Conservation (phyloP, 108 stramenopile genomes). For the Phaeodactylum tricornutum region DNA sequence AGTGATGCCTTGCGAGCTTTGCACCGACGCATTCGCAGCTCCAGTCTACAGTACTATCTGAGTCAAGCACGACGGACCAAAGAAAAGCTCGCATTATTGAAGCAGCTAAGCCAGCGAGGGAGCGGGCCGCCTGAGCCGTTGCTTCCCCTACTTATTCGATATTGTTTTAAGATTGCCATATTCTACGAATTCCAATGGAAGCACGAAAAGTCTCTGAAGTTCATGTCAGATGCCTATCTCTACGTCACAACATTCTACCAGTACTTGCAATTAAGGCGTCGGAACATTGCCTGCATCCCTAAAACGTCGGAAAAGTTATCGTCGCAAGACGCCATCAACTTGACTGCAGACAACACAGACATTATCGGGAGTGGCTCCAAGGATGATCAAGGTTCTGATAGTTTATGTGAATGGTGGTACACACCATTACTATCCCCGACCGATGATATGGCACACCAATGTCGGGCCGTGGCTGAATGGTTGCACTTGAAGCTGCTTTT, state of each 20-base stretch:
- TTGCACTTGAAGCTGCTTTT: slow-evolving; percentile 56
- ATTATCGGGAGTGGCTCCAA: neutral
- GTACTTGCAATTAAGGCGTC: slow-evolving; percentile 23
- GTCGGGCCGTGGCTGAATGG: slow-evolving; percentile 57
- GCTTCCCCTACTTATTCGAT: slow-evolving; percentile 43
- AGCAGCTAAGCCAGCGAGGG: neutral
- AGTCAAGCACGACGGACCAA: slow-evolving; percentile 25
- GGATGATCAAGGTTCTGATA: neutral
- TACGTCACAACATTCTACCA: slow-evolving; percentile 28
- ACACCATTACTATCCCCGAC: slow-evolving; percentile 10
- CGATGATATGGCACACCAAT: slow-evolving; percentile 57
- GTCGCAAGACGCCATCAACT: neutral
- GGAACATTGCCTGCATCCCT: neutral
- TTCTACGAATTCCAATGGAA: slow-evolving; percentile 55
- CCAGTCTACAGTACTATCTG: slow-evolving; percentile 33
- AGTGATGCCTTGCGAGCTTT: slow-evolving; percentile 19
- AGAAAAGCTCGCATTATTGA: slow-evolving; percentile 27
- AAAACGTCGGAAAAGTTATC: neutral
- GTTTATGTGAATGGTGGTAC: neutral
- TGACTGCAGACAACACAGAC: neutral
- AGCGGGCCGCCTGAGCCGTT: slow-evolving; percentile 6
- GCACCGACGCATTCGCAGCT: slow-evolving; percentile 21
- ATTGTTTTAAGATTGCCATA: slow-evolving; percentile 51
- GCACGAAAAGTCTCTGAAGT: slow-evolving; percentile 31
- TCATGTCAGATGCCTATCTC: slow-evolving; percentile 42